A percentile compares a stretch with the other conserved stretches of the same genome.
Evolutionary conservation across 768 basidiomycete species (phyloP).

Genomic region (Amanita phalloides): DNA sequence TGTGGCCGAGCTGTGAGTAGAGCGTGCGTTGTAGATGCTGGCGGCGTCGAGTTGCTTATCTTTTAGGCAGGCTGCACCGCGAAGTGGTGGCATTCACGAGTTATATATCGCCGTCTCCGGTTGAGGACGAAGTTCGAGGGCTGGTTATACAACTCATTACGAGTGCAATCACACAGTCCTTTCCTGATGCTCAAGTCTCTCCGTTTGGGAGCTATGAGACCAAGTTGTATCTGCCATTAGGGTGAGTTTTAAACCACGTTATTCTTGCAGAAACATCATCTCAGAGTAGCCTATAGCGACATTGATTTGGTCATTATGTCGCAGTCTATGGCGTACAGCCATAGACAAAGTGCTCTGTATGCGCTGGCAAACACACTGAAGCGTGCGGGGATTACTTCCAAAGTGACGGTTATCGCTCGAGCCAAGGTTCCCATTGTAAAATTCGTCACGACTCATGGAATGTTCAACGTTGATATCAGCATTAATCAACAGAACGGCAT

Average conservation of each 20-base stretch:
- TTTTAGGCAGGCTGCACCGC: slow-evolving; percentile 53
- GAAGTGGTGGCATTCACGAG: slow-evolving; percentile 80
- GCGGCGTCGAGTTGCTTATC: slow-evolving; percentile 6
- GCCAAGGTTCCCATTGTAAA: slow-evolving; percentile 97
- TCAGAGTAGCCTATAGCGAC: slow-evolving; percentile 44
- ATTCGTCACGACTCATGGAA: slow-evolving; percentile 74
- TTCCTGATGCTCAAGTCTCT: slow-evolving; percentile 70
- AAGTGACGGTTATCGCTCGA: slow-evolving; percentile 82
- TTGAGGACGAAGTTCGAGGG: slow-evolving; percentile 79
- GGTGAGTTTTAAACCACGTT: slow-evolving; percentile 40
- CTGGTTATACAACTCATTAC: slow-evolving; percentile 64
- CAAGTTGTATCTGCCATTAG: slow-evolving; percentile 84
- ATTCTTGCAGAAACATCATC: neutral
- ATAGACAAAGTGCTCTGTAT: slow-evolving; percentile 61
- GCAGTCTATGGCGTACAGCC: slow-evolving; percentile 56
- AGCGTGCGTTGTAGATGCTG: slow-evolving; percentile 9
- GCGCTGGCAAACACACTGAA: slow-evolving; percentile 72
- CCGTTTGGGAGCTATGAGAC: slow-evolving; percentile 94
- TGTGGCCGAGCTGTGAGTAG: slow-evolving; percentile 71
- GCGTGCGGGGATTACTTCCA: slow-evolving; percentile 56
- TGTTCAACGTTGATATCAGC: slow-evolving; percentile 87
- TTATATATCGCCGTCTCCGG: slow-evolving; percentile 80
- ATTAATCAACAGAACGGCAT: slow-evolving; percentile 87
- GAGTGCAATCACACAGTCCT: slow-evolving; percentile 47
- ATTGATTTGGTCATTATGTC: slow-evolving; percentile 93